Conservation (phyloP, 2,329 filamentous ascomycete species). For the Colletotrichum camelliae region DNA sequence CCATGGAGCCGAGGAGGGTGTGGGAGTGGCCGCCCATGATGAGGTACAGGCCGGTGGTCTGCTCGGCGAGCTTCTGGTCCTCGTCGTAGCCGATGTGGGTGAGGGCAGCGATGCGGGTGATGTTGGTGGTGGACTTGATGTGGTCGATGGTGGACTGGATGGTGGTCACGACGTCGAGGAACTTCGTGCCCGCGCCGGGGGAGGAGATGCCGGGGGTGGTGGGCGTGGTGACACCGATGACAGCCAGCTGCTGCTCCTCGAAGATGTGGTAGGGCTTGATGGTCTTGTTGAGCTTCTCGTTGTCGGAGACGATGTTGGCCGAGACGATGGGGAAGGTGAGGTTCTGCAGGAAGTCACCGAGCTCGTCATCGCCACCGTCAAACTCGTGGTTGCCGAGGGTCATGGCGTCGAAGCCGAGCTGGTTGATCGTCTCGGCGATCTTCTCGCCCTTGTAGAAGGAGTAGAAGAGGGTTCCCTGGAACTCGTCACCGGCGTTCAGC, state of each 20-base stretch:
- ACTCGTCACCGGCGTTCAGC: slow-evolving; percentile 72
- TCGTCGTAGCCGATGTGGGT: slow-evolving; percentile 72
- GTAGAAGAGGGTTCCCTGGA: slow-evolving; percentile 73
- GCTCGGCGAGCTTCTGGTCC: slow-evolving; percentile 64
- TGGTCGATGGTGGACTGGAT: slow-evolving; percentile 67
- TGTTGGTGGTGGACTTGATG: slow-evolving; percentile 65
- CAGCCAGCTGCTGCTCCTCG: slow-evolving; percentile 62
- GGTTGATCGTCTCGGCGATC: slow-evolving; percentile 70
- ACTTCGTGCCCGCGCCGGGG: slow-evolving; percentile 62
- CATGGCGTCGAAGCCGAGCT: slow-evolving; percentile 71
- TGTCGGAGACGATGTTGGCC: slow-evolving; percentile 66
- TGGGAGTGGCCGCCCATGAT: slow-evolving; percentile 70
- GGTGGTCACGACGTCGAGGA: slow-evolving; percentile 61
- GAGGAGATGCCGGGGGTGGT: slow-evolving; percentile 63
- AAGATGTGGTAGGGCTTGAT: slow-evolving; percentile 72
- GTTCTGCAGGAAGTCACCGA: slow-evolving; percentile 67
- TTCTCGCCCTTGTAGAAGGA: slow-evolving; percentile 71
- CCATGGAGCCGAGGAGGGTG: slow-evolving; percentile 65
- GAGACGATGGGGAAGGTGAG: slow-evolving; percentile 69
- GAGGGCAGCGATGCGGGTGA: slow-evolving; percentile 69
- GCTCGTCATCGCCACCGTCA: slow-evolving; percentile 66
- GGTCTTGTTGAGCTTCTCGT: slow-evolving; percentile 63
- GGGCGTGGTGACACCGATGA: slow-evolving; percentile 69
- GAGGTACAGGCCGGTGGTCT: slow-evolving; percentile 68
- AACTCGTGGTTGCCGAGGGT: slow-evolving; percentile 73